Conservation (phyloP, 2,329 filamentous ascomycete species). For the Aspergillus sp. region DNA sequence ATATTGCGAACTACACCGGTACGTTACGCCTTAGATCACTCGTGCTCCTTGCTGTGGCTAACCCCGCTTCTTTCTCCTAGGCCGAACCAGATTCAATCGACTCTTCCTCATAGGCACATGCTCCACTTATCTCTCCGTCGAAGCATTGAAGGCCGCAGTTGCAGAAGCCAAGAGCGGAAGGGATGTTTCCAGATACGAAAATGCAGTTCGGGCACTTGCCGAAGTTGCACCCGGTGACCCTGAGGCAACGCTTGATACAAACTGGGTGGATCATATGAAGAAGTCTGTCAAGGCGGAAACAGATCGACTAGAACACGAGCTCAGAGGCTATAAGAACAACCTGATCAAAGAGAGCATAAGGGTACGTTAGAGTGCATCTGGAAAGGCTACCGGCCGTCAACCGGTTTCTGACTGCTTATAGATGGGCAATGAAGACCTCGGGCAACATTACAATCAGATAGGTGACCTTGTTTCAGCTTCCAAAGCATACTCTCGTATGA, state of each 20-base stretch:
- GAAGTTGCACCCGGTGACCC: constrained; percentile 66
- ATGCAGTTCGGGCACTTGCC: constrained; percentile 66
- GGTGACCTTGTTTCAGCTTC: constrained; percentile 73
- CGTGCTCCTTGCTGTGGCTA: not conserved
- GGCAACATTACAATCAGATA: constrained; percentile 75
- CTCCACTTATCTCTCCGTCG: constrained; percentile 73
- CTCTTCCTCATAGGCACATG: constrained; percentile 78
- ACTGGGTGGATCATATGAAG: constrained; percentile 73
- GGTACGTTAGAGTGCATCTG: constrained; percentile 52
- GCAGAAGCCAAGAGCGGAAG: constrained; percentile 73
- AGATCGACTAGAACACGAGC: constrained; percentile 75
- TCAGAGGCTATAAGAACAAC: constrained; percentile 95
- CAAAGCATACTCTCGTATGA: constrained; percentile 82
- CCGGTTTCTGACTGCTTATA: constrained; percentile 39
- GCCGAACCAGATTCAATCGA: constrained; percentile 77
- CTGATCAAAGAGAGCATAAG: constrained; percentile 95
- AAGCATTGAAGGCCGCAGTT: constrained; percentile 78
- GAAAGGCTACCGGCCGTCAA: not conserved
- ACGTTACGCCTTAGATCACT: constrained; percentile 24
- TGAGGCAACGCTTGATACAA: constrained; percentile 66
- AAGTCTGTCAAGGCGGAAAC: constrained; percentile 70
- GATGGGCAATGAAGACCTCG: constrained; percentile 95
- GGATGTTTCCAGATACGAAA: constrained; percentile 71
- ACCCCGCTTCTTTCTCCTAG: constrained; percentile 47
- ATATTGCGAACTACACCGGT: constrained; percentile 88